Evolutionary conservation across 176 grass and related monocot species (phyloP).

Genomic region (Oryza meyeriana): DNA sequence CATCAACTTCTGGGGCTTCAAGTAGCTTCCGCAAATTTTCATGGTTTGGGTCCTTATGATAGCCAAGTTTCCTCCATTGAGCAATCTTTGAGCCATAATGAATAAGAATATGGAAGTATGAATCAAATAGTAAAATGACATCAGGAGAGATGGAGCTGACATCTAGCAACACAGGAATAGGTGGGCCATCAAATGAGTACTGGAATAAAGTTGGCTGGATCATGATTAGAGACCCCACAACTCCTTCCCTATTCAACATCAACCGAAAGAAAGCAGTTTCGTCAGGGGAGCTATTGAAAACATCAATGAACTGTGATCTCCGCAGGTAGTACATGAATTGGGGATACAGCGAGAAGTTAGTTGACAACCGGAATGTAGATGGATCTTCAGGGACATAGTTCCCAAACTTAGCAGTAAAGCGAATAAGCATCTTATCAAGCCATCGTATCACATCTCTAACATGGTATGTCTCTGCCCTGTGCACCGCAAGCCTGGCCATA

Average conservation of each 20-base stretch:
- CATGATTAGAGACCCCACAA: constrained; percentile 89
- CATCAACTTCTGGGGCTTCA: constrained; percentile 91
- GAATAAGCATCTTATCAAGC: constrained; percentile 99
- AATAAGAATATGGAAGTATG: constrained; percentile 91
- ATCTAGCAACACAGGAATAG: constrained; percentile 93
- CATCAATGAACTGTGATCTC: constrained; percentile 98
- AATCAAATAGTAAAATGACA: constrained; percentile 98
- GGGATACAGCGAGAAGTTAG: constrained; percentile 89
- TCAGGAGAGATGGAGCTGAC: constrained; percentile 88
- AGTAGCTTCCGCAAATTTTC: constrained; percentile 89
- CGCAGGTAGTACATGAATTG: constrained; percentile 97
- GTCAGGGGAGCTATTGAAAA: constrained; percentile 93
- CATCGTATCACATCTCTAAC: constrained; percentile 91
- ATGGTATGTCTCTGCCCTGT: constrained; percentile 81
- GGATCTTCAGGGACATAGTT: constrained; percentile 94
- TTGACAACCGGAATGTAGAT: constrained; percentile 84
- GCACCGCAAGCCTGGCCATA: constrained; percentile 85
- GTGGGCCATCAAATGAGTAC: constrained; percentile 97
- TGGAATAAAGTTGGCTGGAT: constrained; percentile 96
- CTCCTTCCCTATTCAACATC: constrained; percentile 97
- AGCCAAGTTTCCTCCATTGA: constrained; percentile 91
- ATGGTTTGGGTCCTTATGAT: constrained; percentile 77
- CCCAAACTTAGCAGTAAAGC: constrained; percentile 96
- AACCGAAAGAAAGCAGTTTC: constrained; percentile 94
- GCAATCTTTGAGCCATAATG: constrained; percentile 98